phyloP scores from a whole-genome alignment of 1,284 basidiomycete genomes.

The Fomitopsis palustris region DNA sequence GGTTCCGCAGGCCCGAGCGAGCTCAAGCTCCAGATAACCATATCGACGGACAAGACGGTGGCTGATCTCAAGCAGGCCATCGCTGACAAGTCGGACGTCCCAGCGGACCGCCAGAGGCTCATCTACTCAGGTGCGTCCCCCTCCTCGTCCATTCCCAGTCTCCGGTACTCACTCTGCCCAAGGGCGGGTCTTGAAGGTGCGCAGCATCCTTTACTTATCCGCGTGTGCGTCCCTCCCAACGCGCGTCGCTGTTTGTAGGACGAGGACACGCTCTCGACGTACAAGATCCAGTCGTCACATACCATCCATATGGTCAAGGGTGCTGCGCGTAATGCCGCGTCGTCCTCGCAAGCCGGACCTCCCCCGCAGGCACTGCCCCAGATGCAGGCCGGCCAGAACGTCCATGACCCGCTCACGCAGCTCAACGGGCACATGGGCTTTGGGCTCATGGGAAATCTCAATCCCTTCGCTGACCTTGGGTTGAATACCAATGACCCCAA shows the following conservation, averaged over 20 bases:
- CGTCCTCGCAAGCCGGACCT: conserved; percentile 24
- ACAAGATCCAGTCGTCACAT: conserved; percentile 86
- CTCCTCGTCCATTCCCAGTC: not conserved
- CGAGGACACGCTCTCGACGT: conserved; percentile 75
- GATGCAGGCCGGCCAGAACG: conserved; percentile 85
- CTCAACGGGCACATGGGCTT: conserved; percentile 70
- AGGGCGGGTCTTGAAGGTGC: conserved; percentile 71
- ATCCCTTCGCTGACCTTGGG: conserved; percentile 86
- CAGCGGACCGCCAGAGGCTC: conserved; percentile 78
- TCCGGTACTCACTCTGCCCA: not conserved
- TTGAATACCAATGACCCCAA: conserved; percentile 88
- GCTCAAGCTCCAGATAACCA: conserved; percentile 84
- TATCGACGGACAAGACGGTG: conserved; percentile 76
- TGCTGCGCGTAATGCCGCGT: conserved; percentile 49
- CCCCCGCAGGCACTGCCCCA: conserved; percentile 50
- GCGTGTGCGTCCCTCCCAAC: conserved; percentile 1
- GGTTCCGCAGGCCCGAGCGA: conserved; percentile 70
- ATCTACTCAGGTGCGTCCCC: conserved; percentile 79
- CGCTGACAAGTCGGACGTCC: conserved; percentile 80
- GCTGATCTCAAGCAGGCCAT: conserved; percentile 84
- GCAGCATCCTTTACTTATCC: not conserved
- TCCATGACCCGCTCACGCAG: conserved; percentile 73
- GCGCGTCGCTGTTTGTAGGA: conserved; percentile 50
- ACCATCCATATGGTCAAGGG: conserved; percentile 96
- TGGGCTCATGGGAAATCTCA: conserved; percentile 75